These are phyloP conservation scores for Boletus subparvulus DNA, from an alignment of 768 basidiomycete species.

Conservation along the genomic window DNA sequence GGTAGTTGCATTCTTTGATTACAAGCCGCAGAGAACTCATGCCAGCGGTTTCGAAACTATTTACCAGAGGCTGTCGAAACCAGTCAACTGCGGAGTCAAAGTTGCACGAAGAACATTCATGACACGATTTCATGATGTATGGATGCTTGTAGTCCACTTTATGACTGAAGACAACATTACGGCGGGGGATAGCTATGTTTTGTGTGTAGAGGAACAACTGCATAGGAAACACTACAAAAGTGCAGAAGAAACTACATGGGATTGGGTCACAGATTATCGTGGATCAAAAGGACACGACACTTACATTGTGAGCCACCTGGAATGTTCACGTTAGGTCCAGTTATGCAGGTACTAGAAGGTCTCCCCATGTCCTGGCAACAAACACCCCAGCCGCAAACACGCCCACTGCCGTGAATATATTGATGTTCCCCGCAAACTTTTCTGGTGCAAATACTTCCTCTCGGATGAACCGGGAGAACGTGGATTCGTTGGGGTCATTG, in stretches of 20 bases:
- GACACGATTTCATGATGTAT: conserved; percentile 14
- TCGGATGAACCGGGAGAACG: conserved; percentile 53
- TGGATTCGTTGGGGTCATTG: conserved; percentile 60
- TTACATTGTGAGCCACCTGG: conserved; percentile 5
- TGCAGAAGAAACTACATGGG: background rate
- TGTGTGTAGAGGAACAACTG: conserved; percentile 10
- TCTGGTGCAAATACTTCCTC: conserved; percentile 72
- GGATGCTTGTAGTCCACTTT: conserved; percentile 16
- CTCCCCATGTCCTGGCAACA: conserved; percentile 75
- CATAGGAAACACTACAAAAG: conserved; percentile 3
- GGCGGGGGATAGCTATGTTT: conserved; percentile 18
- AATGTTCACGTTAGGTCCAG: background rate
- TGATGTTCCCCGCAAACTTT: conserved; percentile 73
- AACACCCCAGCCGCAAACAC: conserved; percentile 72
- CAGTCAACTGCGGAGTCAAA: conserved; percentile 5
- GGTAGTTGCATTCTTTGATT: background rate
- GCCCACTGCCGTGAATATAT: conserved; percentile 59
- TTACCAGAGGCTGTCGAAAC: conserved; percentile 14
- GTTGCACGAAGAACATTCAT: conserved; percentile 14
- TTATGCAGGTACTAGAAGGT: conserved; percentile 67
- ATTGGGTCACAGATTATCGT: background rate
- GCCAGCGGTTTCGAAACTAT: background rate
- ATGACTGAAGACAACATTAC: conserved; percentile 19
- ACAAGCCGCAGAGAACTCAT: background rate
- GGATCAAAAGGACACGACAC: background rate